Conservation (phyloP, 805 yeast genomes). For the Zygosaccharomyces rouxii region DNA sequence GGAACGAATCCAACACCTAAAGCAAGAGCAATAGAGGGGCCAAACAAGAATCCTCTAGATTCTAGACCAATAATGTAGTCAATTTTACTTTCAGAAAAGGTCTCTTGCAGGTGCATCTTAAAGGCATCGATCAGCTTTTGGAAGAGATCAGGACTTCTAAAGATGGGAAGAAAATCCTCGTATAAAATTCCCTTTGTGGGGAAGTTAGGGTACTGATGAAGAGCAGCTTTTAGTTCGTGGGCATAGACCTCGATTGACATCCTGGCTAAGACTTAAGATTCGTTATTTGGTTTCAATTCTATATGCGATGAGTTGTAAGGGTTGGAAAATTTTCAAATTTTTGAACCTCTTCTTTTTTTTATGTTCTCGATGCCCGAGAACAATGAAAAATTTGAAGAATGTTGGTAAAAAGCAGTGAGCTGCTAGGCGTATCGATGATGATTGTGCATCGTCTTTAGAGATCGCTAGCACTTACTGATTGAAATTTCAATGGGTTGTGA, state of each 20-base stretch:
- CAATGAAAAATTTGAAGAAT: conserved; percentile 2
- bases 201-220: conserved; percentile 85
- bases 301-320: conserved; percentile 3
- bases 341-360: neutral
- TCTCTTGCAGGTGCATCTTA: conserved; percentile 60
- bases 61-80: conserved; percentile 93
- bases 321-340: neutral
- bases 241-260: conserved; percentile 36
- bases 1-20: conserved; percentile 90
- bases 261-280: neutral
- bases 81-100: conserved; percentile 53
- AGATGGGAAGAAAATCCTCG: conserved; percentile 95
- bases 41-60: conserved; percentile 94
- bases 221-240: conserved; percentile 47
- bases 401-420: neutral
- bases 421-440: neutral
- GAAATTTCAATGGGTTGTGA: neutral
- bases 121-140: conserved; percentile 77
- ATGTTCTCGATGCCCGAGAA: neutral
- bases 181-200: conserved; percentile 89
- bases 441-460: no score
- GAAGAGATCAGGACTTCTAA: conserved; percentile 76
- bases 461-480: no score
- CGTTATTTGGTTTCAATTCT: neutral
- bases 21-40: conserved; percentile 90